Base-by-base conservation (phyloP, 495 filamentous ascomycete species). In the Trichoderma reesei region DNA sequence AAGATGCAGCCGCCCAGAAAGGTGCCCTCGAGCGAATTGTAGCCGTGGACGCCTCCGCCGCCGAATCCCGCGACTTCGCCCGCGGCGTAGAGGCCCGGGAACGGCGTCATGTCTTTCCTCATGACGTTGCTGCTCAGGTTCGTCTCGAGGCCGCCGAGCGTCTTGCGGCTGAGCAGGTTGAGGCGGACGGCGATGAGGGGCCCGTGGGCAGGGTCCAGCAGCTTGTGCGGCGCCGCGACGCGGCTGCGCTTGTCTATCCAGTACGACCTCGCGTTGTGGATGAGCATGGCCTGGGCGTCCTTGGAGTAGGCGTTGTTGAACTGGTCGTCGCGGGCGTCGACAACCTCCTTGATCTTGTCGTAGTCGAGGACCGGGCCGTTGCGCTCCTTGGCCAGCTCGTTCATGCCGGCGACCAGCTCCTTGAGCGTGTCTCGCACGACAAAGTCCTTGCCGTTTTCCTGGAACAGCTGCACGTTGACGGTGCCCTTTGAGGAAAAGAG, bases 41-140 rank as follows among this genome's bases (percentile, higher is more conserved):
- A 81, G 5, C 80, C 80, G 62, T 83, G 80, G 0, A 81, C 78
- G 34, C 80, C 80, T 6, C 80, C 80, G 7, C 80, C 80, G 1
- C 80, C 80, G 59, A 83, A 83, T 5, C 80, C 80, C 8, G 80
- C 79, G 16, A 72, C 78, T 69, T 83, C 80, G n/a, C 80, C 80
- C 1, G 78, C 79, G 0, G 80, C 79, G 54, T 82, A 83, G 59
- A 83, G 56, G 0, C 79, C 80, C 1, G 74, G 70, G 63, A 82
- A 83, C 33, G 68, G 54, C 37, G 68, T 72, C 11, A 78, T 79
- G 54, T 78, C 72, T 1, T 74, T 67, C 63, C 68, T 68, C 72
- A 82, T 74, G 2, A 79, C 80, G 16, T 79, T 74, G 63, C 77
- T 79, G 60, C 73, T 67, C 5, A 83, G 65, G 67, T 83, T 76